A percentile compares a stretch with the other conserved stretches of the same genome.
Evolutionary conservation across 2,329 filamentous ascomycete species (phyloP).

Genomic region (Calonectria leucothoes): DNA sequence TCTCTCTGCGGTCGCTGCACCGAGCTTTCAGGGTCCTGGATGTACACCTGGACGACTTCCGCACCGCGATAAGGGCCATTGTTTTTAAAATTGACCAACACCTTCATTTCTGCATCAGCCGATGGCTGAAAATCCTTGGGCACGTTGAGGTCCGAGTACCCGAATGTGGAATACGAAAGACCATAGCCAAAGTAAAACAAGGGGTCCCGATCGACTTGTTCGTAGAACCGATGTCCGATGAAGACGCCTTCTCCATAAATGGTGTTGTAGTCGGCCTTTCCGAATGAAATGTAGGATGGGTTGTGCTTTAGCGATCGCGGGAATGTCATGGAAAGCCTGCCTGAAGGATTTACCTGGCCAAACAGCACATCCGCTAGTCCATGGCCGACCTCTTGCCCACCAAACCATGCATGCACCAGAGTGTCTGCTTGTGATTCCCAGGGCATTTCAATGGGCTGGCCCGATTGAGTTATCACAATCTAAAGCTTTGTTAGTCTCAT

Average conservation of each 20-base stretch:
- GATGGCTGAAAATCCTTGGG: not conserved
- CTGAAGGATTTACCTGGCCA: slow-evolving; percentile 12
- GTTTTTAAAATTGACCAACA: slow-evolving; percentile 17
- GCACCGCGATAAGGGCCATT: not conserved
- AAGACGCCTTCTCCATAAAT: slow-evolving; percentile 77
- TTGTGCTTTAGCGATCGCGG: slow-evolving; percentile 71
- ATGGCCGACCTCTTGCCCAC: slow-evolving; percentile 20
- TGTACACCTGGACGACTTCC: slow-evolving; percentile 23
- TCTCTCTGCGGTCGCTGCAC: slow-evolving; percentile 17
- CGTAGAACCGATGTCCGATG: slow-evolving; percentile 78
- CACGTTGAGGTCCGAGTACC: slow-evolving; percentile 51
- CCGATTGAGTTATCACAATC: slow-evolving; percentile 28
- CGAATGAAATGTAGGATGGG: slow-evolving; percentile 77
- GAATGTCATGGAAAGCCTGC: slow-evolving; percentile 52
- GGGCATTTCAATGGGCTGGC: slow-evolving; percentile 25
- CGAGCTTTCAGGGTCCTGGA: slow-evolving; percentile 2
- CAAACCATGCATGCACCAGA: slow-evolving; percentile 20
- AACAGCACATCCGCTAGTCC: slow-evolving; percentile 18
- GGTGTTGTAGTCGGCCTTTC: slow-evolving; percentile 72
- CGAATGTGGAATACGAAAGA: slow-evolving; percentile 55
- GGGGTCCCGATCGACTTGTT: slow-evolving; percentile 67
- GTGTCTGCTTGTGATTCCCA: slow-evolving; percentile 10
- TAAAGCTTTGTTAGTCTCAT: slow-evolving; percentile 39
- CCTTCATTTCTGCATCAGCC: not conserved
- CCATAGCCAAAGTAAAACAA: slow-evolving; percentile 76